These are phyloP conservation scores for Eucalyptus erythrocorys DNA, from an alignment of 345 rosid genomes.

Conservation along the genomic window DNA sequence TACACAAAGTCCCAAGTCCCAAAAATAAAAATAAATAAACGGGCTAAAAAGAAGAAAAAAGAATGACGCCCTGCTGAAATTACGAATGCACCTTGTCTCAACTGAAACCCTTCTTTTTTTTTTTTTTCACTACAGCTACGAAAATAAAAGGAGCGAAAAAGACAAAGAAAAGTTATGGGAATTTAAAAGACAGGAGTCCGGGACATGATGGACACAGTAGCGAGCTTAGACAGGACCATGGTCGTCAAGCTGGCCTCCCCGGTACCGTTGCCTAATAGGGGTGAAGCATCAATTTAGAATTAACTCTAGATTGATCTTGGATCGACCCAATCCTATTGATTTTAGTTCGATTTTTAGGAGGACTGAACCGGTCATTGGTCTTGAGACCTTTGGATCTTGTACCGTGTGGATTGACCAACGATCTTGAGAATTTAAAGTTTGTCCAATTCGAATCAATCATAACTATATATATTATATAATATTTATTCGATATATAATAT, in stretches of 20 bases:
- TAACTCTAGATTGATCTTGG: accelerated
- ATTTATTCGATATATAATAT: no score
- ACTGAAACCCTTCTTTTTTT: no score
- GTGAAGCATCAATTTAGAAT: accelerated
- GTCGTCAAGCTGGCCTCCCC: background rate
- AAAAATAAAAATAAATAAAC: no score
- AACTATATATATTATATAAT: no score
- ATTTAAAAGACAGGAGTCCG: background rate
- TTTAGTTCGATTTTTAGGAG: accelerated
- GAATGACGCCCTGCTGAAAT: background rate
- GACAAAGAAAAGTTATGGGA: background rate
- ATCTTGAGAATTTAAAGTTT: accelerated
- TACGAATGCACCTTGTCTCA: no score
- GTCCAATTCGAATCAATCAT: accelerated
- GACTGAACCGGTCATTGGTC: accelerated
- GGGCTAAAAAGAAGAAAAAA: no score
- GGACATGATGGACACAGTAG: background rate
- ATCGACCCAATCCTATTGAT: accelerated
- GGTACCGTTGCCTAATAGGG: accelerated
- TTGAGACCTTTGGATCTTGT: no score
- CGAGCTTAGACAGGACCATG: background rate
- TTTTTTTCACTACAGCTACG: no score
- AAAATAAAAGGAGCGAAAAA: background rate
- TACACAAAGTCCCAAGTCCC: background rate
- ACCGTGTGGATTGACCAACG: accelerated